Evolutionary conservation across 805 yeast genomes (phyloP).

Genomic region (Candida parachauliodes): DNA sequence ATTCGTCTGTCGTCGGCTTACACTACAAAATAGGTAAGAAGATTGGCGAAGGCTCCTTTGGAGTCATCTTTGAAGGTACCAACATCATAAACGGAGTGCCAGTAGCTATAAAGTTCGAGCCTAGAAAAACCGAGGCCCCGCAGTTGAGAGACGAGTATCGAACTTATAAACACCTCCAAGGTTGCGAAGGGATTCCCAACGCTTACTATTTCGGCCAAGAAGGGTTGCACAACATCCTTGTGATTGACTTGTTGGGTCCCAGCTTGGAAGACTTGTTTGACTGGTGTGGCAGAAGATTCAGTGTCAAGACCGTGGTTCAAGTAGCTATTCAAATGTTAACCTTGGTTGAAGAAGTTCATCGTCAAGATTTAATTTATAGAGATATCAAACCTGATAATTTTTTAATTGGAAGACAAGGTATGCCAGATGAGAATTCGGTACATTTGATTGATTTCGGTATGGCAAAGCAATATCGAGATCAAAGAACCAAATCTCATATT

Average conservation of each 20-base stretch:
- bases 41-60: slow-evolving; percentile 86
- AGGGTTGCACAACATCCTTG: slow-evolving; percentile 73
- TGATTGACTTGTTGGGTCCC: slow-evolving; percentile 75
- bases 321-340: slow-evolving; percentile 76
- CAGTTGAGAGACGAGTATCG: slow-evolving; percentile 78
- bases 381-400: slow-evolving; percentile 86
- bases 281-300: slow-evolving; percentile 80
- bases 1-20: slow-evolving; percentile 42
- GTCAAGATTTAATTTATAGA: slow-evolving; percentile 71
- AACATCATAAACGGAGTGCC: slow-evolving; percentile 61
- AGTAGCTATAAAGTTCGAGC: slow-evolving; percentile 81
- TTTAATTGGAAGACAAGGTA: slow-evolving; percentile 61
- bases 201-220: slow-evolving; percentile 85
- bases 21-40: slow-evolving; percentile 81
- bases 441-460: slow-evolving; percentile 81
- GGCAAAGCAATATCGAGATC: slow-evolving; percentile 84
- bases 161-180: slow-evolving; percentile 69
- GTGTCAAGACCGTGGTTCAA: slow-evolving; percentile 68
- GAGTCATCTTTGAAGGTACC: slow-evolving; percentile 78
- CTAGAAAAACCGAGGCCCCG: slow-evolving; percentile 78
- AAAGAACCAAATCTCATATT: slow-evolving; percentile 73
- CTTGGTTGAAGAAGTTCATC: slow-evolving; percentile 69
- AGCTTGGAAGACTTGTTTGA: slow-evolving; percentile 80
- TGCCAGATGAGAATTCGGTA: slow-evolving; percentile 60
- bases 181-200: slow-evolving; percentile 72